These are phyloP conservation scores for Cichorium intybus DNA, from an alignment of 140 eudicot genomes.

Conservation along the genomic window DNA sequence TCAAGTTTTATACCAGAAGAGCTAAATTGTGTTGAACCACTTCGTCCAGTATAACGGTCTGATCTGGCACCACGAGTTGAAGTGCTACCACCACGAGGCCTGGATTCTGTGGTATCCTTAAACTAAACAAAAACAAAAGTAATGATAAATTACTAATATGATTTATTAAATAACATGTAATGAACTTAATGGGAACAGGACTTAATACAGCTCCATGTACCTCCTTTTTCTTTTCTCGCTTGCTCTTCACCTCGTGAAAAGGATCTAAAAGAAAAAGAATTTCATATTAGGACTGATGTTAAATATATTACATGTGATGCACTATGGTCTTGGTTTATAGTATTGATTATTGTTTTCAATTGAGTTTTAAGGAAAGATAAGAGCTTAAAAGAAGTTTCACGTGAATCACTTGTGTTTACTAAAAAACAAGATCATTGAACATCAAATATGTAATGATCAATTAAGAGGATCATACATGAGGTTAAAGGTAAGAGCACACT, in stretches of 20 bases:
- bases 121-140: slow-evolving; percentile 36
- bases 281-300: slow-evolving; percentile 21
- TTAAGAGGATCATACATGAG: background rate
- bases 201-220: slow-evolving; percentile 39
- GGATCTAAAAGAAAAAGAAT: slow-evolving; percentile 57
- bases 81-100: slow-evolving; percentile 72
- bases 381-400: background rate
- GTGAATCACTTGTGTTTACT: slow-evolving; percentile 3
- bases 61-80: slow-evolving; percentile 72
- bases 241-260: slow-evolving; percentile 97
- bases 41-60: slow-evolving; percentile 71
- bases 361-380: slow-evolving; percentile 7
- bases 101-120: slow-evolving; percentile 75
- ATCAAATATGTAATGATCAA: background rate
- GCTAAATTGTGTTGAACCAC: slow-evolving; percentile 50
- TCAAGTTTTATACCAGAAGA: slow-evolving; percentile 54
- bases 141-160: background rate
- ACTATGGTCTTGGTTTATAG: background rate
- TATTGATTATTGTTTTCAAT: background rate
- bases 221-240: slow-evolving; percentile 99
- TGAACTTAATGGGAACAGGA: background rate
- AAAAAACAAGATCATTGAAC: background rate
- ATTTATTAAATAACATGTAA: slow-evolving; percentile 5
- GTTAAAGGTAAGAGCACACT: background rate
- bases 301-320: background rate